Evolutionary conservation across 495 filamentous ascomycete genomes (phyloP), one percentile per base, ranked within the genome.

Genomic region (Hypoxylon intermedium): DNA sequence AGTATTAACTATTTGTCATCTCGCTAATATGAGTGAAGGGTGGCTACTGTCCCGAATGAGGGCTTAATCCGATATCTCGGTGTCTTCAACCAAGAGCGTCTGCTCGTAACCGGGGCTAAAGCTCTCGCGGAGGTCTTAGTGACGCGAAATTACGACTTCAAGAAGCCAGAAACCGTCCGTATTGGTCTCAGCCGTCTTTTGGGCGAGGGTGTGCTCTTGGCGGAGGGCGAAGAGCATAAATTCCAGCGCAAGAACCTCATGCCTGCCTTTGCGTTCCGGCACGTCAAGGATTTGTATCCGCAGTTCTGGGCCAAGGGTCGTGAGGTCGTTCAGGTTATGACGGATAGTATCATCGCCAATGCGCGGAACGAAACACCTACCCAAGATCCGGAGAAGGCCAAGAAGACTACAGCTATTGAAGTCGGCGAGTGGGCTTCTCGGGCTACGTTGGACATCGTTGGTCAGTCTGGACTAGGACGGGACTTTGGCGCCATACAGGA

Each of bases 221-320:
- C 90, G 1, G 93, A 97, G 72, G 92, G 92, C 16, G 88, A 92
- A 9, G 90, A 90, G 56, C 92, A 96, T 68, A 91, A 87, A 77
- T 77, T 79, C 40, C 92, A 96, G 79, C 81, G 93, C 9, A 90
- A 86, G 65, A 85, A 87, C 44, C 79, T 97, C 1, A 84, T 89
- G 78, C 92, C 92, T 1, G 92, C 91, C 0, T 98, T 97, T 67
- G 77, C 86, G 9, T 96, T 89, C 68, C 82, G 90, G 13, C 93
- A 96, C 64, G 76, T 96, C 70, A 95, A 95, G 67, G 85, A 94
- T 47, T 80, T 96, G 0, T 94, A 94, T 49, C 86, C 92, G 0
- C 66, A 87, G 2, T 96, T 97, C 74, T 97, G 91, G 91, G 36
- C 60, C 37, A 96, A 95, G 72, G 67, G 75, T 6, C 62, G 72